Evolutionary conservation across 2,329 filamentous ascomycete species (phyloP).

Genomic region (Apiospora saccharicola): DNA sequence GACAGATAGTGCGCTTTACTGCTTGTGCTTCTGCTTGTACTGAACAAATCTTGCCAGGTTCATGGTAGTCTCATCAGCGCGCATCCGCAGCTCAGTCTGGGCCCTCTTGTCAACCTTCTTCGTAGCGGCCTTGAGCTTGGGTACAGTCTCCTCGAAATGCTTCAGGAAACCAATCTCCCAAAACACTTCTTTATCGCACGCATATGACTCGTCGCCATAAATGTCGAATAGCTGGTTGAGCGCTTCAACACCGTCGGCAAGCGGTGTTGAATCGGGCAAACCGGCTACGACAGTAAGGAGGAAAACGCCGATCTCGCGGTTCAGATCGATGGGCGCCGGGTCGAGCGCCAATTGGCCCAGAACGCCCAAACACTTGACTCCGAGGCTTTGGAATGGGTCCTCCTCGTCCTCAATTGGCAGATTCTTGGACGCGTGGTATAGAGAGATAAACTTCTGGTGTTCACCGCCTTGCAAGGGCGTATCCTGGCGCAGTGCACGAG

Average conservation of each 20-base stretch:
- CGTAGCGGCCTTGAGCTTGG: slow-evolving; percentile 62
- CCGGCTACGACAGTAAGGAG: slow-evolving; percentile 62
- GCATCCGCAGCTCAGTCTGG: slow-evolving; percentile 61
- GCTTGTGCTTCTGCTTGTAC: slow-evolving; percentile 69
- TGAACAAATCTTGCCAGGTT: slow-evolving; percentile 69
- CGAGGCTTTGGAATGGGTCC: slow-evolving; percentile 68
- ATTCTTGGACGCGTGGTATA: slow-evolving; percentile 66
- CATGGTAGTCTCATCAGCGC: slow-evolving; percentile 66
- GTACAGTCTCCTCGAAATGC: slow-evolving; percentile 62
- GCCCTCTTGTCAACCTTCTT: slow-evolving; percentile 69
- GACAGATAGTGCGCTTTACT: not conserved
- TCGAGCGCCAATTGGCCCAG: slow-evolving; percentile 68
- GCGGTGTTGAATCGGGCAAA: slow-evolving; percentile 56
- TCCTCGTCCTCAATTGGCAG: slow-evolving; percentile 43
- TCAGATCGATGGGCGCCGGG: slow-evolving; percentile 60
- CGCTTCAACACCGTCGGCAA: slow-evolving; percentile 68
- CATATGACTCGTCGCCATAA: slow-evolving; percentile 66
- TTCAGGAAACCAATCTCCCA: slow-evolving; percentile 67
- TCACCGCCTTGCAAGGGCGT: slow-evolving; percentile 60
- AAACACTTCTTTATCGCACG: slow-evolving; percentile 69
- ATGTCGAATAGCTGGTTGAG: slow-evolving; percentile 73
- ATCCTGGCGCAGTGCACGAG: slow-evolving; percentile 60
- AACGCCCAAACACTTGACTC: slow-evolving; percentile 72
- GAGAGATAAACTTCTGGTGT: slow-evolving; percentile 68
- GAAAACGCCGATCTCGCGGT: slow-evolving; percentile 70